Percentiles rank a stretch among this genome's conserved stretches.
phyloP scores from a whole-genome alignment of 306 rosid genomes.

The Cicer cuneatum region DNA sequence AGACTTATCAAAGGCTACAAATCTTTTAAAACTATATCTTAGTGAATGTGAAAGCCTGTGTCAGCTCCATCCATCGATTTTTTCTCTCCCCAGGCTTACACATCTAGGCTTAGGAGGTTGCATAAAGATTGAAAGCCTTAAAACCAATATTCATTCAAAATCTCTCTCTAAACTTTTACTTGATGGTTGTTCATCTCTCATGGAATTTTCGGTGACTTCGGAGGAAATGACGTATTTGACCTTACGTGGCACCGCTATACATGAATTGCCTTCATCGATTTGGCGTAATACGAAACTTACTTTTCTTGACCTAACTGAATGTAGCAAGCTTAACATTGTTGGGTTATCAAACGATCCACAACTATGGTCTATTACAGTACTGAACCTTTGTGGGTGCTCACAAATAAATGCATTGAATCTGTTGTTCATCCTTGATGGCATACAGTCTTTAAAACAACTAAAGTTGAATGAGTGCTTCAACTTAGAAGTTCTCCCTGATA shows the following conservation, averaged over 20 bases:
- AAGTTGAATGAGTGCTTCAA: not conserved
- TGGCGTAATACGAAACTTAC: not conserved
- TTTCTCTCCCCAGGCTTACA: not conserved
- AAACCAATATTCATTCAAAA: slow-evolving; percentile 10
- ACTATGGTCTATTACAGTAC: not conserved
- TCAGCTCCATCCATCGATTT: not conserved
- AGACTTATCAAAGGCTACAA: slow-evolving; percentile 29
- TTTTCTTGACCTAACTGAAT: not conserved
- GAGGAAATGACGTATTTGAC: not conserved
- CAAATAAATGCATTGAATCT: not conserved
- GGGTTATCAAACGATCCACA: not conserved
- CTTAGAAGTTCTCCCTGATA: slow-evolving; percentile 16
- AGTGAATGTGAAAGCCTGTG: not conserved
- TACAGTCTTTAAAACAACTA: not conserved
- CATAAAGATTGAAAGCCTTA: not conserved
- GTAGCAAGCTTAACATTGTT: not conserved
- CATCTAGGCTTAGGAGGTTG: not conserved
- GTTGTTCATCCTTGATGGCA: not conserved
- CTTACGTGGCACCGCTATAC: not conserved
- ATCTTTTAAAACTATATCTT: not conserved
- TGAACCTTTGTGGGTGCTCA: not conserved
- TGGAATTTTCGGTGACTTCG: slow-evolving; percentile 11
- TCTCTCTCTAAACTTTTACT: not conserved
- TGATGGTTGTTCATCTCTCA: slow-evolving; percentile 3
- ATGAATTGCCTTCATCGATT: not conserved